These are phyloP conservation scores for Scleroderma citrinum DNA, from an alignment of 768 basidiomycete species.

Conservation along the genomic window DNA sequence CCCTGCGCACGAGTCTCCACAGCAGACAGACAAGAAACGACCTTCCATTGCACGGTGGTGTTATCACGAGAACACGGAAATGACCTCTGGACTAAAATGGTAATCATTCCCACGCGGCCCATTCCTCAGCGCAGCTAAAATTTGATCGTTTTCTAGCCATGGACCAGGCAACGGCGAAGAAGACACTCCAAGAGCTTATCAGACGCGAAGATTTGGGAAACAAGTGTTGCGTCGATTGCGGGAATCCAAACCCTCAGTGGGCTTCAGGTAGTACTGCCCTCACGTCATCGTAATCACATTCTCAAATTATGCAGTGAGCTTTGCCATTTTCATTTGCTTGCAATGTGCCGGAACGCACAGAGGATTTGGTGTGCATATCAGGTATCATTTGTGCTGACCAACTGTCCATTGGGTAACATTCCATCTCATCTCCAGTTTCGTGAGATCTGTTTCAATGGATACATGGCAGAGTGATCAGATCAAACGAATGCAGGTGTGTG, in stretches of 20 bases:
- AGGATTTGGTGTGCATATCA: conserved; percentile 93
- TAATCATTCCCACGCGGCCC: too few relatives aligned
- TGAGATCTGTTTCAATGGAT: conserved; percentile 94
- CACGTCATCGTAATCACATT: background rate
- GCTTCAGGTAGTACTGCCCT: conserved; percentile 54
- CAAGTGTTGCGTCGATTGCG: conserved; percentile 76
- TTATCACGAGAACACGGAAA: background rate
- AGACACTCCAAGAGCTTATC: conserved; percentile 68
- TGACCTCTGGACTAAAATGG: background rate
- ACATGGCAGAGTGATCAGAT: conserved; percentile 91
- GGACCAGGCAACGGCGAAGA: conserved; percentile 64
- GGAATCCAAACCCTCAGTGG: conserved; percentile 93
- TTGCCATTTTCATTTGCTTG: conserved; percentile 87
- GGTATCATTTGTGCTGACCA: conserved; percentile 32
- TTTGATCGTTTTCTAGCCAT: conserved; percentile 1
- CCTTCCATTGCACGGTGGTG: background rate
- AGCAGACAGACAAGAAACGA: too few relatives aligned
- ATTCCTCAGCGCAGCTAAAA: too few relatives aligned
- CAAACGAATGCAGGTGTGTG: conserved; percentile 78
- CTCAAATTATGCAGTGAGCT: conserved; percentile 38
- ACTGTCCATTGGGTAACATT: background rate
- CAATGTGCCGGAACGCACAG: conserved; percentile 82
- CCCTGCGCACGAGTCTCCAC: background rate
- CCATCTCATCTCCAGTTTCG: conserved; percentile 53
- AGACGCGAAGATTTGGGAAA: conserved; percentile 69